A percentile compares a stretch with the other conserved stretches of the same genome.
Evolutionary conservation across 1,284 basidiomycete genomes (phyloP).

Genomic region (Marasmius fiardii): DNA sequence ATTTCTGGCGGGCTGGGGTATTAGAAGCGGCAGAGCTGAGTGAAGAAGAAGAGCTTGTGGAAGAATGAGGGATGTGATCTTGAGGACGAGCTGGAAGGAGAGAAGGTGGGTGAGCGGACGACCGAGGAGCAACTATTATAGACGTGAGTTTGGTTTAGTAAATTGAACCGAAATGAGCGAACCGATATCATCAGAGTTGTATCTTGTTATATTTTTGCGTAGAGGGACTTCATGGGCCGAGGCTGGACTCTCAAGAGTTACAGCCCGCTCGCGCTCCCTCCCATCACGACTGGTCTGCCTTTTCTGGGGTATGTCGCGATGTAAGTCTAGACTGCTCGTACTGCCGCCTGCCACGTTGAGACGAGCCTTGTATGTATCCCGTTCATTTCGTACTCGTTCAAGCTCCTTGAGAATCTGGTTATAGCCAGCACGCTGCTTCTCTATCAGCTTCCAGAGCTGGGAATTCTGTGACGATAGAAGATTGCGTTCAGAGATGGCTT

Average conservation of each 20-base stretch:
- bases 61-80: constrained; percentile 29
- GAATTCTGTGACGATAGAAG: constrained; percentile 76
- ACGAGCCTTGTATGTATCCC: constrained; percentile 63
- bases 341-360: constrained; percentile 32
- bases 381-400: constrained; percentile 76
- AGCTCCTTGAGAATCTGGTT: constrained; percentile 74
- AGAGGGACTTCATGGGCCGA: constrained; percentile 22
- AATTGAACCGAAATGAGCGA: constrained; percentile 21
- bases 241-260: constrained; percentile 5
- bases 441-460: constrained; percentile 90
- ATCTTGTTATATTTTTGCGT: constrained; percentile 30
- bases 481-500: constrained; percentile 75
- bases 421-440: constrained; percentile 77
- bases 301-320: constrained; percentile 23
- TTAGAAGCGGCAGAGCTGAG: constrained; percentile 21
- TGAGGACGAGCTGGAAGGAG: constrained; percentile 36
- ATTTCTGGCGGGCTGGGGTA: constrained; percentile 25
- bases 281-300: constrained; percentile 15
- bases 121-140: constrained; percentile 24
- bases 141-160: neutral
- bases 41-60: constrained; percentile 6
- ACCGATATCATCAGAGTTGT: constrained; percentile 56
- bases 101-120: constrained; percentile 20
- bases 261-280: constrained; percentile 18
- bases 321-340: neutral